Conservation (phyloP, 1,284 basidiomycete species). For the Cystodermella granulosa region DNA sequence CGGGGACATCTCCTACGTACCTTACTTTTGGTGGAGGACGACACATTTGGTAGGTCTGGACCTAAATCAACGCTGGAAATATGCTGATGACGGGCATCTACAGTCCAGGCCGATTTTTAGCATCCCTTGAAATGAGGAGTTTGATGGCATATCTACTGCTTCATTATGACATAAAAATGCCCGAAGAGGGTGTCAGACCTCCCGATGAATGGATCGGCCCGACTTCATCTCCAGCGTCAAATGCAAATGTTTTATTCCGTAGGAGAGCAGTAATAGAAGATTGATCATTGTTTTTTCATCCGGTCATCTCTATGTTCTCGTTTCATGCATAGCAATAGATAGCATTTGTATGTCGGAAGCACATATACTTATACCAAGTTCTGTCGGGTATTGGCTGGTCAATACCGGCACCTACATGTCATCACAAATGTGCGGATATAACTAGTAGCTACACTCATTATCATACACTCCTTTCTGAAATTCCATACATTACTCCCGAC, state of each 20-base stretch:
- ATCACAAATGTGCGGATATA: too few species aligned
- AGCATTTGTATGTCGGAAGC: too few species aligned
- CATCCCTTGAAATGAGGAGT: conserved; percentile 43
- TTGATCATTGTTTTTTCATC: too few species aligned
- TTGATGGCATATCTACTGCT: conserved; percentile 44
- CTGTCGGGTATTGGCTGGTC: too few species aligned
- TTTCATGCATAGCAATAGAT: too few species aligned
- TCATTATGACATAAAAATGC: conserved; percentile 46
- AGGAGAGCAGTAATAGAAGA: too few species aligned
- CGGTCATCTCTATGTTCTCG: too few species aligned
- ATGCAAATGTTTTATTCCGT: conserved; percentile 23
- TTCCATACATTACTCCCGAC: too few species aligned
- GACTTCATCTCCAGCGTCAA: conserved; percentile 18
- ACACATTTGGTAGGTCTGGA: conserved; percentile 30
- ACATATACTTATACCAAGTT: too few species aligned
- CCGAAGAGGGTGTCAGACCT: conserved; percentile 18
- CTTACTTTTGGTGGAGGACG: conserved; percentile 42
- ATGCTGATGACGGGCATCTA: not conserved
- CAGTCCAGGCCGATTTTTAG: conserved; percentile 47
- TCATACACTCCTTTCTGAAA: too few species aligned
- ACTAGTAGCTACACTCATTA: too few species aligned
- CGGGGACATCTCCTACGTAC: conserved; percentile 32
- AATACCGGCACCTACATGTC: too few species aligned
- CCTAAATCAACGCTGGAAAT: not conserved
- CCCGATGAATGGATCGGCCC: conserved; percentile 16